A percentile compares a stretch with the other conserved stretches of the same genome.
These are phyloP conservation scores for Dovyalis caffra DNA, from an alignment of 345 rosid species.

Conservation along the genomic window DNA sequence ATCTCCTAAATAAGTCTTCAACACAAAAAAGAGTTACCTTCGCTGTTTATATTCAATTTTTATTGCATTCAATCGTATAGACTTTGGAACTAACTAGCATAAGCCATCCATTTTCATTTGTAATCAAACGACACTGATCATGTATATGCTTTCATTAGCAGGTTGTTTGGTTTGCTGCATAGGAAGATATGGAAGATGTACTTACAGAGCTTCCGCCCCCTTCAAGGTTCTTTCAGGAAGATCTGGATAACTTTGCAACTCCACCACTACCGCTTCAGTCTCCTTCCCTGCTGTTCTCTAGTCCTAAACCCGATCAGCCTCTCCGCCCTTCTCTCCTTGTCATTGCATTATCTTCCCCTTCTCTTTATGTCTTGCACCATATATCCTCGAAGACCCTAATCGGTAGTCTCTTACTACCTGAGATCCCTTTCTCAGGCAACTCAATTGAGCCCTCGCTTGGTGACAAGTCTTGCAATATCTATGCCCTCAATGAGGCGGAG, in stretches of 20 bases:
- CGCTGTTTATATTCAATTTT: background rate
- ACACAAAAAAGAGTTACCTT: background rate
- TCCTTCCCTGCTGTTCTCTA: conserved; percentile 68
- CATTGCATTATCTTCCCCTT: conserved; percentile 67
- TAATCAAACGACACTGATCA: background rate
- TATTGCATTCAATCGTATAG: background rate
- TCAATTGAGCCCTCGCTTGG: conserved; percentile 55
- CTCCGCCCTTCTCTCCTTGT: conserved; percentile 69
- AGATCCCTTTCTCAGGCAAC: conserved; percentile 65
- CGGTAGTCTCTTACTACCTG: conserved; percentile 79
- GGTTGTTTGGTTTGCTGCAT: background rate
- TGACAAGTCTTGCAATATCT: conserved; percentile 84
- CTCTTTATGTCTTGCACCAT: conserved; percentile 53
- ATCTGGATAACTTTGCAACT: conserved; percentile 73
- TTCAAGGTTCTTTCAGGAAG: conserved; percentile 91
- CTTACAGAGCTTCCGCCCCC: conserved; percentile 92
- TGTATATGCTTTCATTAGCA: background rate
- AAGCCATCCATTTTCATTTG: background rate
- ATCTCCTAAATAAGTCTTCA: background rate
- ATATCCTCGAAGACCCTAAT: conserved; percentile 58
- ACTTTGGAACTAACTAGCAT: background rate
- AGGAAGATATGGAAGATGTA: conserved; percentile 73
- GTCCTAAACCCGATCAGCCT: conserved; percentile 51
- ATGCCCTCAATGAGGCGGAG: conserved; percentile 43
- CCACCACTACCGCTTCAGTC: conserved; percentile 54